Evolutionary conservation across 805 yeast species (phyloP).

Genomic region (Candida patagonica): DNA sequence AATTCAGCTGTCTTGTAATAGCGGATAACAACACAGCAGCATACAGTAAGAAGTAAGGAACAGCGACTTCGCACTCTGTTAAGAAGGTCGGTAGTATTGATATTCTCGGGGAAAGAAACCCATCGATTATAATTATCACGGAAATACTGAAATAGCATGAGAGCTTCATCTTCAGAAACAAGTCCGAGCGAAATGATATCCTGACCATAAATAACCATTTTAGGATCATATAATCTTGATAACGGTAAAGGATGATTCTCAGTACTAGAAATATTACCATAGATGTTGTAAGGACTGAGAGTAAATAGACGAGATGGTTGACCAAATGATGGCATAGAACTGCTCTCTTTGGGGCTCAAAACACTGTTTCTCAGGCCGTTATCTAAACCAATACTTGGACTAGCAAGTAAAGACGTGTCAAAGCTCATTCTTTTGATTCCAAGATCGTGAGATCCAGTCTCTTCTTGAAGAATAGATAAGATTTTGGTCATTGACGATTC

Average conservation of each 20-base stretch:
- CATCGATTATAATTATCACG: conserved; percentile 65
- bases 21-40: conserved; percentile 55
- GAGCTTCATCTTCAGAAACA: conserved; percentile 39
- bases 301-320: conserved; percentile 32
- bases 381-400: too few species aligned
- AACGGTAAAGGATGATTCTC: conserved; percentile 31
- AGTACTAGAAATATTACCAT: conserved; percentile 28
- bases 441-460: background rate
- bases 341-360: background rate
- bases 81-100: conserved; percentile 41
- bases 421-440: background rate
- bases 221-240: conserved; percentile 25
- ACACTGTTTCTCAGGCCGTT: background rate
- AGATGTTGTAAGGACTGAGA: conserved; percentile 38
- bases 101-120: conserved; percentile 57
- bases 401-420: too few species aligned
- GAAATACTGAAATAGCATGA: conserved; percentile 46
- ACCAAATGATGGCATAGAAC: conserved; percentile 19
- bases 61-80: conserved; percentile 39
- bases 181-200: conserved; percentile 47
- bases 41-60: conserved; percentile 55
- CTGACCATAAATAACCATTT: conserved; percentile 23
- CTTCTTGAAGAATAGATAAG: background rate
- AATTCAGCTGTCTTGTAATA: conserved; percentile 36
- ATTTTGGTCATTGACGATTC: conserved; percentile 9